Evolutionary conservation across 2,329 filamentous ascomycete genomes (phyloP), one percentile per base, ranked within the genome.

Genomic region (Cadophora malorum): DNA sequence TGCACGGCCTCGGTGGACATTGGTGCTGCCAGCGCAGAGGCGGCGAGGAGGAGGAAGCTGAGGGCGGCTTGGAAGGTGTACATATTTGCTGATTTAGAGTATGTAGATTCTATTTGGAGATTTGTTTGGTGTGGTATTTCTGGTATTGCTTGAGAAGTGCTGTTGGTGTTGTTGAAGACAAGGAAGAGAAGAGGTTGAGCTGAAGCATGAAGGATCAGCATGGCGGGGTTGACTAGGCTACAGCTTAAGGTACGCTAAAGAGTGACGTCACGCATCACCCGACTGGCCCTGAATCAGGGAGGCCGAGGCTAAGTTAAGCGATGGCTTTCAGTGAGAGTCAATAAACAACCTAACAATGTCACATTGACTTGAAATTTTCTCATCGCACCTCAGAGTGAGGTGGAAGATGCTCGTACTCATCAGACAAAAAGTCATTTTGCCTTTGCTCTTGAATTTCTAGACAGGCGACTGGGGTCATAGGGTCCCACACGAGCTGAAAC

Each of bases 31-130:
- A 82, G 79, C 58, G 83, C 80, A 65, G 86, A 76, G 52, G 81
- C 77, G 63, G 85, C 80, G 73, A 88, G 79, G 70, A 88, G 73
- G 72, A 85, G 70, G 72, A 79, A 75, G 70, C 83, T 72, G 73
- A 72, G 55, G 3, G 63, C 64, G 38, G 62, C 61, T 60, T 64
- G 61, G 63, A 69, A 67, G 35, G 38, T 47, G 61, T 38, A 45
- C 69, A 70, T 70, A 28, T 45, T 67, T 49, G 56, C 64, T 45
- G 41, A 28, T 50, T 41, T 41, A 1, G 10, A 21, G 12, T 4
- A 6, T 19, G 60, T 63, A 4, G 45, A 33, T n/a, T 23, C 21
- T 35, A 10, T 5, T n/a, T 31, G 28, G 14, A 10, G n/a, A 28
- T 25, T 58, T 38, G n/a, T 12, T 38, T 38, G 8, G 12, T 38